Conservation (phyloP, 768 basidiomycete genomes). For the Suillus bovinus region DNA sequence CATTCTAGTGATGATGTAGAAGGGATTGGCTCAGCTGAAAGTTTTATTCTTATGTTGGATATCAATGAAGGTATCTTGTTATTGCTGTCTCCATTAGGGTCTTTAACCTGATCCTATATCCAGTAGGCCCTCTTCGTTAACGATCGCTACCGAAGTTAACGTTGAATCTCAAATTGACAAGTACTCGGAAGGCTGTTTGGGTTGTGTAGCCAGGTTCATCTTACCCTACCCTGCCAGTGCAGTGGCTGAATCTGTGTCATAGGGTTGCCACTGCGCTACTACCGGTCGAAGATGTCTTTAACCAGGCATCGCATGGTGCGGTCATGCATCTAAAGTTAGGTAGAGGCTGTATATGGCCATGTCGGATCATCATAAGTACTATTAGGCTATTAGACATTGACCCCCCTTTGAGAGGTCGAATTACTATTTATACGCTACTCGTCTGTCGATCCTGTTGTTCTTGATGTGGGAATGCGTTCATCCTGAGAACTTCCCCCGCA, state of each 20-base stretch:
- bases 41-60: not conserved
- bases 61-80: not conserved
- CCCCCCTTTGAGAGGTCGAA: not conserved
- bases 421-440: conserved; percentile 3
- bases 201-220: too few relatives aligned
- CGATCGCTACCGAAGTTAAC: not conserved
- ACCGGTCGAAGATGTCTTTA: too few relatives aligned
- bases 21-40: not conserved
- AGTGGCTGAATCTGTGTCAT: too few relatives aligned
- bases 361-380: too few relatives aligned
- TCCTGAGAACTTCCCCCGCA: conserved; percentile 2
- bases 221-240: too few relatives aligned
- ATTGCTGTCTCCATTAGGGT: not conserved
- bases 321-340: too few relatives aligned
- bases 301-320: too few relatives aligned
- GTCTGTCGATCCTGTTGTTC: conserved; percentile 4
- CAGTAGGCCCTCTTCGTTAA: not conserved
- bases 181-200: not conserved
- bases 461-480: not conserved
- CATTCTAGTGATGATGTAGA: not conserved
- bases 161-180: not conserved
- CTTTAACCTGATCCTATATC: not conserved
- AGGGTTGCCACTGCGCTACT: too few relatives aligned
- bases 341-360: too few relatives aligned
- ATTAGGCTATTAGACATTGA: not conserved